A percentile compares a stretch with the other conserved stretches of the same genome.
Conservation (phyloP, 1,284 basidiomycete genomes). For the Boletus nobilissimus region DNA sequence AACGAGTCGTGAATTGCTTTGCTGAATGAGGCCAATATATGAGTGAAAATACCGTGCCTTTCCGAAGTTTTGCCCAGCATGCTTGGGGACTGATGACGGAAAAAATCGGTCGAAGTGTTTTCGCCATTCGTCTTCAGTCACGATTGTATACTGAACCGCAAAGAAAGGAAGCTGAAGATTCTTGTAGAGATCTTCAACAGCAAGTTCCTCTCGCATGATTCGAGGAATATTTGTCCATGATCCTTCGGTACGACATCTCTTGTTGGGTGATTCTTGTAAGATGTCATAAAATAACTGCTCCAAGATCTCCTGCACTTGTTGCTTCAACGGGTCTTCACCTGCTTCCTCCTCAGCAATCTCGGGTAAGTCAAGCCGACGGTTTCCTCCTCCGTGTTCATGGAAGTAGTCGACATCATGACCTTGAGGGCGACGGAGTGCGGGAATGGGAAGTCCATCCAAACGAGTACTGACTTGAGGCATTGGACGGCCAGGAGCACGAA, state of each 20-base stretch:
- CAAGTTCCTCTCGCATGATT: accelerated
- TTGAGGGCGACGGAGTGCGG: too few species aligned
- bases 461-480: too few species aligned
- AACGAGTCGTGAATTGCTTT: too few species aligned
- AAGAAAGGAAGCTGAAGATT: background rate
- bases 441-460: too few species aligned
- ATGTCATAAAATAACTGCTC: slow-evolving; percentile 27
- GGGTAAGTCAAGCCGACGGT: background rate
- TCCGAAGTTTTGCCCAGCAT: background rate
- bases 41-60: background rate
- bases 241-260: background rate
- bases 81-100: background rate
- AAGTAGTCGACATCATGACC: too few species aligned
- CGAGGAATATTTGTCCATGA: slow-evolving; percentile 21
- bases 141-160: background rate
- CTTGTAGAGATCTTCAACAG: background rate
- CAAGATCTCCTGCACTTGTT: background rate
- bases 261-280: slow-evolving; percentile 18
- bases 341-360: background rate
- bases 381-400: background rate
- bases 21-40: background rate
- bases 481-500: too few species aligned
- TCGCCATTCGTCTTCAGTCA: background rate
- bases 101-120: slow-evolving; percentile 13
- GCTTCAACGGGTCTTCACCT: background rate